Base-by-base conservation (phyloP, 2,329 filamentous ascomycete species). In the Microdochium paspali region DNA sequence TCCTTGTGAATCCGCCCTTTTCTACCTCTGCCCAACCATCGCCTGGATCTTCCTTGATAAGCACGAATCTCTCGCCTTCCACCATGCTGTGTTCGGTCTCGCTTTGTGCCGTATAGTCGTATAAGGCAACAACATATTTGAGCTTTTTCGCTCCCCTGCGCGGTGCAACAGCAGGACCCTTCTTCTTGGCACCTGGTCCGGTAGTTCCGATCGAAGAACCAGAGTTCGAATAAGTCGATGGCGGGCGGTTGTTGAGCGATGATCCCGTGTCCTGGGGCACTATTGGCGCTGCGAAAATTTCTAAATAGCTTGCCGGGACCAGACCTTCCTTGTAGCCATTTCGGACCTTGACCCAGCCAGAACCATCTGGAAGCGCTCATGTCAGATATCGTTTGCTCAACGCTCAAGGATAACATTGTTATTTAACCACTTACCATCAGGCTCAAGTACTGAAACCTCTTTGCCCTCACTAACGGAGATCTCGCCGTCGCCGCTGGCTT, bases 11-110 rank as follows among this genome's bases (percentile, higher is more conserved):
- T 1, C 90, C 90, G 18, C 88, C 90, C 66, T 88, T 90, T 70
- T 97, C 93, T 18, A 98, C 93, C 69, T 97, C 93, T 24, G 84
- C 88, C 93, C 93, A 98, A 0, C 93, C 93, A 69, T 97, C 93
- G 1, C 93, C 93, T 0, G 83, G 78, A 61, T 97, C 91, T 48
- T 87, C 83, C 58, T 84, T 90, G 51, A 96, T 82, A 26, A 98
- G 72, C 32, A 98, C 90, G 59, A 98, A 94, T 46, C 83, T 79
- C 66, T 98, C 93, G 1, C 93, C 93, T 66, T 95, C 91, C 1
- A 65, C 64, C 88, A 98, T 98, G 59, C 77, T 89, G 65, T 91
- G 90, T 67, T 98, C 93, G 7, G 81, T 79, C 5, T 94, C 88
- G 54, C 82, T 90, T 58, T 89, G 84, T 18, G 91, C 89, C 46